Evolutionary conservation across 805 yeast genomes (phyloP).

Genomic region (Saturnispora kantuleensis): DNA sequence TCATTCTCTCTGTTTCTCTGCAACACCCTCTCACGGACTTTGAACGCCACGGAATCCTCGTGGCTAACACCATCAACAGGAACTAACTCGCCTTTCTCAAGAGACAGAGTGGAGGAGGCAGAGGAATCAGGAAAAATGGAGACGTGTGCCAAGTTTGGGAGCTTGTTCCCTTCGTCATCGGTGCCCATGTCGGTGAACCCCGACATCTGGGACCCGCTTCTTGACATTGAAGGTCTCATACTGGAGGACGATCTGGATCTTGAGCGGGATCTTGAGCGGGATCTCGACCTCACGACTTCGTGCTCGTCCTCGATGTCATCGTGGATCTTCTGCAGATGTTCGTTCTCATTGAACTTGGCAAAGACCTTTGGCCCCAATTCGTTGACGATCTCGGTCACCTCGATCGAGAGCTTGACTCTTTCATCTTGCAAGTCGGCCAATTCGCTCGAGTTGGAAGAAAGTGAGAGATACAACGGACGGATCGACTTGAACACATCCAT

Average conservation of each 20-base stretch:
- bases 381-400: slow-evolving; percentile 74
- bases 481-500: slow-evolving; percentile 80
- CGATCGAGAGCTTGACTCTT: slow-evolving; percentile 52
- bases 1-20: slow-evolving; percentile 17
- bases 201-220: slow-evolving; percentile 19
- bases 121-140: slow-evolving; percentile 24
- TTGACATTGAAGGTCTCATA: slow-evolving; percentile 10
- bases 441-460: slow-evolving; percentile 42
- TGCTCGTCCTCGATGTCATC: slow-evolving; percentile 17
- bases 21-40: slow-evolving; percentile 20
- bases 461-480: slow-evolving; percentile 59
- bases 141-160: slow-evolving; percentile 25
- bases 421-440: slow-evolving; percentile 48
- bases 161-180: slow-evolving; percentile 12
- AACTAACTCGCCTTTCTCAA: not conserved
- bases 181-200: slow-evolving; percentile 19
- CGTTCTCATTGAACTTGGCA: slow-evolving; percentile 52
- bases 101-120: not conserved
- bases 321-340: slow-evolving; percentile 12
- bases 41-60: slow-evolving; percentile 8
- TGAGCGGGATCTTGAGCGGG: slow-evolving; percentile 14
- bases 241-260: slow-evolving; percentile 10
- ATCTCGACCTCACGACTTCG: slow-evolving; percentile 17
- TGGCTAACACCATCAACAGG: slow-evolving; percentile 2
- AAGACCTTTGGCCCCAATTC: slow-evolving; percentile 76